Base-by-base conservation (phyloP, 306 rosid species). In the Acacia confusa region DNA sequence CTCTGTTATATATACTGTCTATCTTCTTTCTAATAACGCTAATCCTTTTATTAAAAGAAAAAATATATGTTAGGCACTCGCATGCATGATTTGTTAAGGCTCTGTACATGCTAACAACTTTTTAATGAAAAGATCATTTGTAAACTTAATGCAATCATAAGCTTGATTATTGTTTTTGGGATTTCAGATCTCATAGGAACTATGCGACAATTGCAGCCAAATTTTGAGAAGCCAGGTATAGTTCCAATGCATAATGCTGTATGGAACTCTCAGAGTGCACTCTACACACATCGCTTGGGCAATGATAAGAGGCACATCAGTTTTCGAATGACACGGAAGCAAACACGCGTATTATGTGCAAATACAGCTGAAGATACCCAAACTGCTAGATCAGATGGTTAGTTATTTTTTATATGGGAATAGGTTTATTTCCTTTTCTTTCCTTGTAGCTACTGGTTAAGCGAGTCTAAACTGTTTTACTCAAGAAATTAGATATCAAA, bases 361-460 rank as follows among this genome's bases (percentile, higher is more conserved):
- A 92, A 94, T 83, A 75, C 90, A 72, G 83, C 94, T 3, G 94
- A 91, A 78, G 79, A 86, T 79, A 30, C 78, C 43, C 82, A 80
- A 73, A 57, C 81, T 76, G 52, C 87, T 28, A 84, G 86, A 32
- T 84, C 90, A 57, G 77, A 85, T 41, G 94, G 98, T 94, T 79
- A 82, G 90, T 45, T 72, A 27, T 79, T 65, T 71, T 68, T 68
- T 27, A 41, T 72, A 67, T 64, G 70, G 57, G 72, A 76, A 53
- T 45, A 8, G 34, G 7, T 27, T 53, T 53, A 64, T 61, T 78
- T 53, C 52, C 40, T 6, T 50, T 57, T 36, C 72, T 19, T 30
- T 41, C 78, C 53, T 16, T 55, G 50, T 53, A 36, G 61, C 38
- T 70, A 28, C 30, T 75, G 28, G 66, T 60, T 58, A 20, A 81